Evolutionary conservation across 2,329 filamentous ascomycete species (phyloP).

Genomic region (Microdochium trichocladiopsis): DNA sequence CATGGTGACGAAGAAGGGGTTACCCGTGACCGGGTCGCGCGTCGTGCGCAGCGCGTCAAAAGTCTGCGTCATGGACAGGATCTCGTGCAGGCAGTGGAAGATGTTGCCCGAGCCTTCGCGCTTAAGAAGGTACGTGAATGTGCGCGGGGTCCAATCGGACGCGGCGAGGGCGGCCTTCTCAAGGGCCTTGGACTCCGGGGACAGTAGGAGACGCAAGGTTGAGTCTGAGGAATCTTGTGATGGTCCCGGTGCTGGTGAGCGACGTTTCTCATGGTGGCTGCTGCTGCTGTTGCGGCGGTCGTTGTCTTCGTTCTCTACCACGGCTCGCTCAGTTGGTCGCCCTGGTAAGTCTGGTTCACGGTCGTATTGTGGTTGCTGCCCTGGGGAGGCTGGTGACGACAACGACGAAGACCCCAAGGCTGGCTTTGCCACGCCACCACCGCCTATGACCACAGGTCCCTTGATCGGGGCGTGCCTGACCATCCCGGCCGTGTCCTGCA

Average conservation of each 20-base stretch:
- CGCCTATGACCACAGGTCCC: background rate
- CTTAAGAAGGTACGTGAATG: slow-evolving; percentile 16
- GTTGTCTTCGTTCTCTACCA: background rate
- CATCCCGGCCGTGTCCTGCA: background rate
- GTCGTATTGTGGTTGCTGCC: background rate
- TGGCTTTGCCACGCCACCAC: background rate
- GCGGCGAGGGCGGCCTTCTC: background rate
- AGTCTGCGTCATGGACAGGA: slow-evolving; percentile 16
- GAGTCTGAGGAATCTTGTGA: background rate
- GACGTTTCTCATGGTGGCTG: too few relatives aligned
- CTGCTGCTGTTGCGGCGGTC: too few relatives aligned
- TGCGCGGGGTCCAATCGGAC: background rate
- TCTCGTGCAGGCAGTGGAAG: slow-evolving; percentile 20
- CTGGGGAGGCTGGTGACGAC: too few relatives aligned
- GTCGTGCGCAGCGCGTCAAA: slow-evolving; percentile 18
- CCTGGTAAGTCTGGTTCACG: background rate
- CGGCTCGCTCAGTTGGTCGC: background rate
- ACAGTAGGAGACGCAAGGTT: too few relatives aligned
- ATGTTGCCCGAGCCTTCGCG: slow-evolving; percentile 15
- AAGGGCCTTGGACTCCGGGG: too few relatives aligned
- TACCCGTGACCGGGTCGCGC: background rate
- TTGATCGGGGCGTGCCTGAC: background rate
- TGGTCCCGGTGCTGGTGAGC: background rate
- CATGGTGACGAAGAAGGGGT: slow-evolving; percentile 3
- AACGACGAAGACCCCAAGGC: too few relatives aligned